Conservation (phyloP, 441 rosid genomes). For the Isatis lusitanica region DNA sequence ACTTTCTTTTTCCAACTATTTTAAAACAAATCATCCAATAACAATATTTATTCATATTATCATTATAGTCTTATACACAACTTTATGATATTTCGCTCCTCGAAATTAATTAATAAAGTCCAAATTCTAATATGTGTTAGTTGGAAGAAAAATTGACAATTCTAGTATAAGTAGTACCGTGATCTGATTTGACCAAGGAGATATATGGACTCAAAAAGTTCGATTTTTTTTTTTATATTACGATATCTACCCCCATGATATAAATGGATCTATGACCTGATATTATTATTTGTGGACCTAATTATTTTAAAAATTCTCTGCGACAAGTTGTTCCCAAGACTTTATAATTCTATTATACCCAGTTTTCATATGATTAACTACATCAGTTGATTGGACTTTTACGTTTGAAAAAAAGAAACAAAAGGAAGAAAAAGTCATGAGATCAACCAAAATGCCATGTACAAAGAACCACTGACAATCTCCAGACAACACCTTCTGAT, state of each 20-base stretch:
- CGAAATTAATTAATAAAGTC: not conserved
- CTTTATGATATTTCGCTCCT: not conserved
- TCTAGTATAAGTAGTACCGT: conserved; percentile 1
- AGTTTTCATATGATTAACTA: conserved; percentile 27
- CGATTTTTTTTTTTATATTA: not conserved
- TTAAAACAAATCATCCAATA: not conserved
- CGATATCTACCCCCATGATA: conserved; percentile 8
- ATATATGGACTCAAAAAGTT: conserved; percentile 6
- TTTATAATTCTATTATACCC: not conserved
- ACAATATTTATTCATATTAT: not conserved
- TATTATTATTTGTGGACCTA: conserved; percentile 28
- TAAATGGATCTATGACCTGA: conserved; percentile 14
- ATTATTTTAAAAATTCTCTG: not conserved
- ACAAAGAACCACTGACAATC: conserved; percentile 28
- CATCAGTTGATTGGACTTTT: conserved; percentile 20
- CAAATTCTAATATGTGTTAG: not conserved
- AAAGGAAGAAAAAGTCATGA: not conserved
- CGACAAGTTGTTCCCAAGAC: conserved; percentile 11
- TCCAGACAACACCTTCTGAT: conserved; percentile 25
- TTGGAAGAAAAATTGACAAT: conserved; percentile 13
- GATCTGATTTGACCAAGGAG: not conserved
- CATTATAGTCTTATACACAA: not conserved
- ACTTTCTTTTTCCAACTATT: conserved; percentile 22
- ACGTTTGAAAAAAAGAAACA: conserved; percentile 2
- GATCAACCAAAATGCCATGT: conserved; percentile 20